These are phyloP conservation scores for Cucurbita ficifolia DNA, from an alignment of 306 rosid species.

Conservation along the genomic window DNA sequence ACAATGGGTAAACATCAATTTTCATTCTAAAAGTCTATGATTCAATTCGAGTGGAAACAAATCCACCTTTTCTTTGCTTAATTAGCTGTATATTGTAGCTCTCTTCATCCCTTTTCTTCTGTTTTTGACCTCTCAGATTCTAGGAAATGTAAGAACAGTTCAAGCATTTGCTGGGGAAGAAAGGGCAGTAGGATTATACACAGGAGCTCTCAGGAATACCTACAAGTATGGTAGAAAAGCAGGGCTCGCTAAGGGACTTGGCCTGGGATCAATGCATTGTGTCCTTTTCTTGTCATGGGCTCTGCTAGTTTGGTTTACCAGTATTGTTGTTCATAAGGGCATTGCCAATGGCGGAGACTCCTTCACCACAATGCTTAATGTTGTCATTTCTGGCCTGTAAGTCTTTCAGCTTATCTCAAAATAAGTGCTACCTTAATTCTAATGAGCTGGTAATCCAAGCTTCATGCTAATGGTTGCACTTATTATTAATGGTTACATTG, in stretches of 20 bases:
- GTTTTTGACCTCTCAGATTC: slow-evolving; percentile 31
- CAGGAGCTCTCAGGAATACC: slow-evolving; percentile 53
- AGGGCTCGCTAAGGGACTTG: slow-evolving; percentile 88
- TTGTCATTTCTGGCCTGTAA: slow-evolving; percentile 95
- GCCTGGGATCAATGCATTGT: slow-evolving; percentile 79
- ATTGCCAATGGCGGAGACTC: slow-evolving; percentile 90
- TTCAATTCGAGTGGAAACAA: too few relatives aligned
- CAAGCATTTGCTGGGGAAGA: slow-evolving; percentile 99
- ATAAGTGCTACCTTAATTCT: too few relatives aligned
- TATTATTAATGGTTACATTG: background rate
- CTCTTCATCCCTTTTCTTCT: background rate
- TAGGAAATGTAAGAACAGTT: slow-evolving; percentile 85
- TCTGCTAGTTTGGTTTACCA: slow-evolving; percentile 82
- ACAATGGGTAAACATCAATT: too few relatives aligned
- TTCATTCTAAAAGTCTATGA: too few relatives aligned
- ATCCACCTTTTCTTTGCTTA: background rate
- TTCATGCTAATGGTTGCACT: background rate
- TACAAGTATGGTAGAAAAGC: slow-evolving; percentile 62
- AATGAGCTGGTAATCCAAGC: too few relatives aligned
- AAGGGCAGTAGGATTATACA: slow-evolving; percentile 59
- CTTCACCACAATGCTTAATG: slow-evolving; percentile 96
- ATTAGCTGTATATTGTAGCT: background rate
- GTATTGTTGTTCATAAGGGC: slow-evolving; percentile 76
- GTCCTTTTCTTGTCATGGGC: slow-evolving; percentile 88
- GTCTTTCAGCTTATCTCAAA: slow-evolving; percentile 11